Conservation (phyloP, 345 rosid genomes). For the Hibiscus trionum region DNA sequence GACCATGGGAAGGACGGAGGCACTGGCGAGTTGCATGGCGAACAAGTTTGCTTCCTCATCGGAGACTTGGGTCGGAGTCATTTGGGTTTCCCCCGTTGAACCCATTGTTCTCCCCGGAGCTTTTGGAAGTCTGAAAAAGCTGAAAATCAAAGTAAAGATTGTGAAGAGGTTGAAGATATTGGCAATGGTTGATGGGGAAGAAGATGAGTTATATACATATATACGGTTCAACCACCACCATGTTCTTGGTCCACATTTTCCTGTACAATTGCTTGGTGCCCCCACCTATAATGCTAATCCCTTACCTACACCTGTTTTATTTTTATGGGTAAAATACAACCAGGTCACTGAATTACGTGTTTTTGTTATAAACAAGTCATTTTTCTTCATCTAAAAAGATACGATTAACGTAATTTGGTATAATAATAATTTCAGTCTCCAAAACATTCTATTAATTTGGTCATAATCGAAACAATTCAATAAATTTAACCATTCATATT, state of each 20-base stretch:
- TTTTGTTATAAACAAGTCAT: too few species aligned
- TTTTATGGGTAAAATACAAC: too few species aligned
- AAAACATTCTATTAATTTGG: too few species aligned
- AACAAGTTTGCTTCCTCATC: conserved; percentile 70
- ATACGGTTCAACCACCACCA: neutral
- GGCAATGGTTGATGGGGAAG: neutral
- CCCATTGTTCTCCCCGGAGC: conserved; percentile 36
- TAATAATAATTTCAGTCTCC: too few species aligned
- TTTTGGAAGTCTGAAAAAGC: too few species aligned
- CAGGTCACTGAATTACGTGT: too few species aligned
- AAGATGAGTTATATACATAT: neutral
- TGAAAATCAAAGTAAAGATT: neutral
- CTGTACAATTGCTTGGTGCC: neutral
- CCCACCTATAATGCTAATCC: neutral
- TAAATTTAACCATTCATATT: too few species aligned
- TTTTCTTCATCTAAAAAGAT: too few species aligned
- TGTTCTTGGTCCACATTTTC: neutral
- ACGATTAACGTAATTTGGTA: too few species aligned
- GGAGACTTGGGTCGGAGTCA: conserved; percentile 55
- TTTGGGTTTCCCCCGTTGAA: conserved; percentile 56
- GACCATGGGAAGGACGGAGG: conserved; percentile 78
- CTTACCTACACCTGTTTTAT: neutral
- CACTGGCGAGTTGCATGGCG: conserved; percentile 68
- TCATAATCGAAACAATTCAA: too few species aligned
- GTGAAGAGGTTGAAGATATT: neutral